Percentiles rank a stretch among this genome's conserved stretches.
phyloP scores from a whole-genome alignment of 768 basidiomycete genomes.

The Boletellus emodensis region DNA sequence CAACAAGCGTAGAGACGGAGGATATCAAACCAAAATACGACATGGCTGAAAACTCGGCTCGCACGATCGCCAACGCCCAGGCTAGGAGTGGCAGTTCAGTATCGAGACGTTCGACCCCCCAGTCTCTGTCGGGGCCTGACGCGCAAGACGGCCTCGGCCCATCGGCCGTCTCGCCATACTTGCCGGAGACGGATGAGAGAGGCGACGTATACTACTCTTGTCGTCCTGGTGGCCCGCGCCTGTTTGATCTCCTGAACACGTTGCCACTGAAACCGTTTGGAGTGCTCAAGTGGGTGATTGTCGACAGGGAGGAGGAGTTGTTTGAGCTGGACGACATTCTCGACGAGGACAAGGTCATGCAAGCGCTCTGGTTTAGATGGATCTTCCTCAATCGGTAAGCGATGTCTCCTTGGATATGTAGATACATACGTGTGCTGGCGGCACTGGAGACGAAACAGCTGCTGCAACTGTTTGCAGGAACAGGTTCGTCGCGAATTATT shows the following conservation, averaged over 20 bases:
- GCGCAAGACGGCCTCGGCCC: constrained; percentile 47
- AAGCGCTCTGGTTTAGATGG: constrained; percentile 75
- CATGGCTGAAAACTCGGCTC: not conserved
- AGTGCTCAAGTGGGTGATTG: constrained; percentile 60
- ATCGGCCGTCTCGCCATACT: constrained; percentile 46
- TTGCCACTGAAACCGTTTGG: constrained; percentile 61
- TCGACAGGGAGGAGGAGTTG: constrained; percentile 73
- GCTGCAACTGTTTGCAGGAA: constrained; percentile 34
- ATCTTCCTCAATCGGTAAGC: constrained; percentile 57
- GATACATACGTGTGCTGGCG: not conserved
- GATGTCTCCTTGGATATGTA: not conserved
- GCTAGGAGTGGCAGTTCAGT: constrained; percentile 1
- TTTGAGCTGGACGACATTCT: constrained; percentile 66
- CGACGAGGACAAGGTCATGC: constrained; percentile 77
- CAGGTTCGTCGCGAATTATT: constrained; percentile 53
- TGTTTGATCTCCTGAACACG: constrained; percentile 62
- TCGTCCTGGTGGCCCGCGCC: constrained; percentile 59
- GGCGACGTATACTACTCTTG: constrained; percentile 55
- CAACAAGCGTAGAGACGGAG: constrained; percentile 12
- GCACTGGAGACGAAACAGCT: not conserved
- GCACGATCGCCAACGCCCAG: not conserved
- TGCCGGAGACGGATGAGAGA: constrained; percentile 44
- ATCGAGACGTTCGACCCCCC: constrained; percentile 14
- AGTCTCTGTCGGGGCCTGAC: constrained; percentile 25
- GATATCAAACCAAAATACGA: constrained; percentile 22